phyloP scores from a whole-genome alignment of 106 monocot species.

The Phalaenopsis aphrodite region DNA sequence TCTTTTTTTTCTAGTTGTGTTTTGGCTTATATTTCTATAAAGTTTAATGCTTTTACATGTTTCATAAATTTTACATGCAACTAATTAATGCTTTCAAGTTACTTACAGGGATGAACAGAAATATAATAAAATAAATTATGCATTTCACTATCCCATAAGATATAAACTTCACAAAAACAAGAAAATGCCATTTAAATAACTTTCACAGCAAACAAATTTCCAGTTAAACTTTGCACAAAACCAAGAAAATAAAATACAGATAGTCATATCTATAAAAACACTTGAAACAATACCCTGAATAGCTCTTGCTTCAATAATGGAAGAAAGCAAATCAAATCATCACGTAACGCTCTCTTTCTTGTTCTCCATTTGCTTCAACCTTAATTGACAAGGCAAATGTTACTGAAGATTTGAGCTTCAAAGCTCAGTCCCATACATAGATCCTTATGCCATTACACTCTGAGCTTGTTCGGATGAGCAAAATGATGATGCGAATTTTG shows the following conservation, averaged over 20 bases:
- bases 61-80: no score
- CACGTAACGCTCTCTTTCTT: no score
- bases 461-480: conserved; percentile 19
- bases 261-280: background rate
- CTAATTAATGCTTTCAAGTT: no score
- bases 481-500: conserved; percentile 29
- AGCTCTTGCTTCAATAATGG: background rate
- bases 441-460: background rate
- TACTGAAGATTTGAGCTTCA: background rate
- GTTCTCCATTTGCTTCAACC: background rate
- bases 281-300: background rate
- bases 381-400: background rate
- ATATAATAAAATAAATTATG: no score
- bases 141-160: no score
- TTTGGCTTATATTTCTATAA: no score
- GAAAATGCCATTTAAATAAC: no score
- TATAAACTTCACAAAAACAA: no score
- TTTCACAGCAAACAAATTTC: background rate
- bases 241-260: background rate
- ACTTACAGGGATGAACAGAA: no score
- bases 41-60: no score
- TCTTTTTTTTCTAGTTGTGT: no score
- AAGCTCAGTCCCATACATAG: background rate
- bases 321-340: background rate
- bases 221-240: background rate